These are phyloP conservation scores for Baeospora myosura DNA, from an alignment of 1,284 basidiomycete genomes.

Conservation along the genomic window DNA sequence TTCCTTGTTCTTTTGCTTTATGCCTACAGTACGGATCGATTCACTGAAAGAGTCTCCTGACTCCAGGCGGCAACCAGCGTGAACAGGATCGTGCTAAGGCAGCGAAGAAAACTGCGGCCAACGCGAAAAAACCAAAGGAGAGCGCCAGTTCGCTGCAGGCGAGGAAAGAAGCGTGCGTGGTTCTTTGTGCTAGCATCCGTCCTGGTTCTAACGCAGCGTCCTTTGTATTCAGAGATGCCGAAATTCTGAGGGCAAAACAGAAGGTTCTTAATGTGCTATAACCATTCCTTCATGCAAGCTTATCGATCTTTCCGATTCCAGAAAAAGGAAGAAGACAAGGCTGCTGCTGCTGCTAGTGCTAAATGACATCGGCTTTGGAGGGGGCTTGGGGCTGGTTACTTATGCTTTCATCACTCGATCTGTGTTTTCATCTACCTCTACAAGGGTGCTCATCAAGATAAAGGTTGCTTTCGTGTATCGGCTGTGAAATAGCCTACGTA, in stretches of 20 bases:
- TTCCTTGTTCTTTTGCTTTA: too few species aligned
- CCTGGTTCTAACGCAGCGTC: slow-evolving; percentile 10
- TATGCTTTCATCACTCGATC: too few species aligned
- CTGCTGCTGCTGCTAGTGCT: slow-evolving; percentile 25
- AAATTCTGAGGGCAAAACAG: slow-evolving; percentile 67
- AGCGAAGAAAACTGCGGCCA: slow-evolving; percentile 57
- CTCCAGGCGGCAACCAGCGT: slow-evolving; percentile 73
- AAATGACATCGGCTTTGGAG: slow-evolving; percentile 13
- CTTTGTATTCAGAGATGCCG: slow-evolving; percentile 53
- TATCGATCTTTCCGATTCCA: slow-evolving; percentile 16
- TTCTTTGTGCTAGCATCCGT: slow-evolving; percentile 2
- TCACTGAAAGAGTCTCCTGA: too few species aligned
- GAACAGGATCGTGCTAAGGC: slow-evolving; percentile 66
- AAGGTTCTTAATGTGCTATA: slow-evolving; percentile 38
- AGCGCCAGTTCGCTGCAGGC: slow-evolving; percentile 53
- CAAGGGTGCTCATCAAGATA: too few species aligned
- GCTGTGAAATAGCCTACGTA: too few species aligned
- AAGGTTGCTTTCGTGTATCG: too few species aligned
- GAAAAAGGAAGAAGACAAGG: slow-evolving; percentile 59
- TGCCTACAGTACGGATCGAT: too few species aligned
- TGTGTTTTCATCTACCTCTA: too few species aligned
- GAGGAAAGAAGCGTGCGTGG: slow-evolving; percentile 67
- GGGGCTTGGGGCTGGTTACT: too few species aligned
- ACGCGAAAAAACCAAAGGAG: slow-evolving; percentile 61
- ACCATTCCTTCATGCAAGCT: background rate